Base-by-base conservation (phyloP, 2,329 filamentous ascomycete genomes). In the Aspergillus hiratsukae region DNA sequence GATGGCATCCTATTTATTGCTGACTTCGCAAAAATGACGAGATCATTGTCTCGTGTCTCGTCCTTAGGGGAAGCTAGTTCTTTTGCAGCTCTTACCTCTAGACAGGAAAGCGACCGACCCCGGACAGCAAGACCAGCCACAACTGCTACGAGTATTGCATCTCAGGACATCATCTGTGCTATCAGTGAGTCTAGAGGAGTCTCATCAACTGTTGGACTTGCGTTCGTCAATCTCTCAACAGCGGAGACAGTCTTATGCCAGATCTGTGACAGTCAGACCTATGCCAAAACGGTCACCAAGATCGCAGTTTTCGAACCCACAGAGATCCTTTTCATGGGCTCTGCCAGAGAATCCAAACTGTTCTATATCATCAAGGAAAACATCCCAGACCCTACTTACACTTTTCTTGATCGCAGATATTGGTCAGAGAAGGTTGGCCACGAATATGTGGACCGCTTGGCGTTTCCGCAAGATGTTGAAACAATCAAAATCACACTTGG, bases 211-310 rank as follows among this genome's bases (percentile, higher is more conserved):
- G 87, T 97, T 1, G 92, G 93, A 0, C 79, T 96, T 43, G 90
- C 91, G 2, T 92, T 97, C 67, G 80, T 97, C 68, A 95, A 97
- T 67, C 80, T 95, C 3, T 87, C 90, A 45, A 92, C 90, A 2
- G 89, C 88, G 41, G 91, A 96, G 73, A 89, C 86, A 17, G 85
- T 91, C 28, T 81, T 97, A 41, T 95, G 90, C 68, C 91, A 97
- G 67, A 93, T 97, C 61, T 91, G 88, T 68, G 93, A 97, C 72
- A 95, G 87, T 55, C 91, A 96, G 70, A 95, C 91, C 35, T 97
- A 96, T 69, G 87, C 91, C 56, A 87, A 87, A 67, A 96, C 91
- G 0, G 80, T 96, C 29, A 90, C 96, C 72, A 96, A 97, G 70
- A 81, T 97, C 35, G 83, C 84, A 52, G 85, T 96, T 25, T 89